These are phyloP conservation scores for Claviceps purpurea DNA, from an alignment of 2,329 filamentous ascomycete genomes.

Conservation along the genomic window DNA sequence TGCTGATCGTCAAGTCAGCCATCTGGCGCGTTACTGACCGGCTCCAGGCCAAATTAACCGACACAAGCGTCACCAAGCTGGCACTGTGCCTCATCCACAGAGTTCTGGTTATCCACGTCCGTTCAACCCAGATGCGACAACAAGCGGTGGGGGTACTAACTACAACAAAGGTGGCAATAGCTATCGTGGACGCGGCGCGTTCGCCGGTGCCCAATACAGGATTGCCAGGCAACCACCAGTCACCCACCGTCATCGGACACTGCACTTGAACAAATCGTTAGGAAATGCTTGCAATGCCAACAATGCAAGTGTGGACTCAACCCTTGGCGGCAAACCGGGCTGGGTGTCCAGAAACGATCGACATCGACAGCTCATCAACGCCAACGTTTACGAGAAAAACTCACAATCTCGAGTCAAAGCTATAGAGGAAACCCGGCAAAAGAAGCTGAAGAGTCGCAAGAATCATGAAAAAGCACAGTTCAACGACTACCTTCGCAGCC, in stretches of 20 bases:
- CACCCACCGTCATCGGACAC: slow-evolving; percentile 36
- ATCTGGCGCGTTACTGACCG: slow-evolving; percentile 11
- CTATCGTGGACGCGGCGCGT: slow-evolving; percentile 14
- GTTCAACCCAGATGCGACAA: slow-evolving; percentile 9
- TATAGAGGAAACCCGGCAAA: slow-evolving; percentile 54
- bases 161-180: slow-evolving; percentile 1
- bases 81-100: slow-evolving; percentile 16
- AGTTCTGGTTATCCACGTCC: slow-evolving; percentile 22
- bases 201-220: slow-evolving; percentile 21
- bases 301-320: slow-evolving; percentile 22
- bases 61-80: slow-evolving; percentile 52
- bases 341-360: slow-evolving; percentile 66
- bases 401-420: slow-evolving; percentile 53
- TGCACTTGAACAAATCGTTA: slow-evolving; percentile 44
- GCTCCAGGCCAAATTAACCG: slow-evolving; percentile 62
- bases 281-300: slow-evolving; percentile 23
- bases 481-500: slow-evolving; percentile 20
- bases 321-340: slow-evolving; percentile 11
- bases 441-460: slow-evolving; percentile 40
- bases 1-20: slow-evolving; percentile 1
- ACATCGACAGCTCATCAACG: slow-evolving; percentile 73
- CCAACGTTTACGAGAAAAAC: slow-evolving; percentile 63
- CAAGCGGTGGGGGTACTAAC: slow-evolving; percentile 1
- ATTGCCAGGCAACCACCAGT: slow-evolving; percentile 19
- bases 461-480: slow-evolving; percentile 47